These are phyloP conservation scores for Dioscorea dumetorum DNA, from an alignment of 106 monocot species.

Conservation along the genomic window DNA sequence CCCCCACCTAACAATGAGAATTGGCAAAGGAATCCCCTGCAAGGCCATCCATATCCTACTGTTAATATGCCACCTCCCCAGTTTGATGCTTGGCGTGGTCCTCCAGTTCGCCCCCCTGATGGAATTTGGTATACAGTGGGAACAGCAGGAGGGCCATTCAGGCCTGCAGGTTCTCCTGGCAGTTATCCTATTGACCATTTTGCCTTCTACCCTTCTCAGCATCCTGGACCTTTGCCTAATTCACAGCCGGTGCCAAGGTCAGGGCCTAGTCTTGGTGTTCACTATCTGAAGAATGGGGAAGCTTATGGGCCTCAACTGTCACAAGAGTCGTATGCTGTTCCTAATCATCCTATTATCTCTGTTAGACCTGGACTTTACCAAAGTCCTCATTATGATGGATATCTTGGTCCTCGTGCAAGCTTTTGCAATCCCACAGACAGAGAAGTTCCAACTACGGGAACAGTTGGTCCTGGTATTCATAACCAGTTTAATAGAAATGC, in stretches of 20 bases:
- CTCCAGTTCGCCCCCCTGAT: conserved; percentile 44
- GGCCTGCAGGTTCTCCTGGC: conserved; percentile 46
- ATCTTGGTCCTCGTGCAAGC: conserved; percentile 39
- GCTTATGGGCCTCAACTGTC: conserved; percentile 36
- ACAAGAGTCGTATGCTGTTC: conserved; percentile 47
- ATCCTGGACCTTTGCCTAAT: conserved; percentile 28
- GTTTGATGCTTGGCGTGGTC: conserved; percentile 56
- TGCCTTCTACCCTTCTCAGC: conserved; percentile 47
- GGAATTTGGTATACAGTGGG: conserved; percentile 60
- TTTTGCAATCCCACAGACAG: conserved; percentile 22
- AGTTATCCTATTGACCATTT: conserved; percentile 47
- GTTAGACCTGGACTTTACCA: conserved; percentile 54
- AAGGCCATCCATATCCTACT: conserved; percentile 22
- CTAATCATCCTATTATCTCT: conserved; percentile 34
- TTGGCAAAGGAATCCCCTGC: conserved; percentile 41
- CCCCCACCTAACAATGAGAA: conserved; percentile 20
- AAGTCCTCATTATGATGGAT: conserved; percentile 47
- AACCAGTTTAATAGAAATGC: conserved; percentile 24
- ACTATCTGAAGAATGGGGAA: conserved; percentile 38
- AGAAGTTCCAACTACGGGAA: conserved; percentile 21
- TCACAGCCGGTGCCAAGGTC: conserved; percentile 36
- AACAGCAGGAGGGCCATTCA: conserved; percentile 43
- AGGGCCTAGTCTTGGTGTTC: conserved; percentile 31
- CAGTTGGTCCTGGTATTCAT: conserved; percentile 1
- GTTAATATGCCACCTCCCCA: conserved; percentile 31